phyloP scores from a whole-genome alignment of 345 rosid genomes.

The Laguncularia racemosa region DNA sequence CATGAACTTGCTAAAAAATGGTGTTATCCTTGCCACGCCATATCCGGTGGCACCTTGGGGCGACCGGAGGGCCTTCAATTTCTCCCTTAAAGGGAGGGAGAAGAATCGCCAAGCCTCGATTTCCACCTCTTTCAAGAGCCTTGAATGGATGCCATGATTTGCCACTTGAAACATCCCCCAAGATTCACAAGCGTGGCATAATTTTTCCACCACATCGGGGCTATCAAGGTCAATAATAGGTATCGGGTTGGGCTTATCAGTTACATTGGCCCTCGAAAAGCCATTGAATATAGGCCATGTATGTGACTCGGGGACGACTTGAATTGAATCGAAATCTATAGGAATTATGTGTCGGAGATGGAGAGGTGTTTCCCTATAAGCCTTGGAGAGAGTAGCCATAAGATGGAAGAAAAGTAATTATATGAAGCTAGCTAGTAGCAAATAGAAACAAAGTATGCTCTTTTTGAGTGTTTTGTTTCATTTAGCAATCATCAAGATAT shows the following conservation, averaged over 20 bases:
- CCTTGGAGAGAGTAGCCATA: conserved; percentile 41
- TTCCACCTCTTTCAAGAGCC: conserved; percentile 42
- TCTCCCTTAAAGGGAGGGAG: conserved; percentile 49
- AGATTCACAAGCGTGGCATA: conserved; percentile 51
- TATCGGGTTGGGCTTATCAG: conserved; percentile 13
- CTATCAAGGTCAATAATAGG: conserved; percentile 52
- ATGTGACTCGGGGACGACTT: conserved; percentile 49
- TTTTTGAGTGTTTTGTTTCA: not conserved
- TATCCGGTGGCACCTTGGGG: conserved; percentile 55
- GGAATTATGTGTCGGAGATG: conserved; percentile 42
- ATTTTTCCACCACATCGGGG: conserved; percentile 26
- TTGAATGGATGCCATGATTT: conserved; percentile 49
- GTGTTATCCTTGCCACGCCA: conserved; percentile 62
- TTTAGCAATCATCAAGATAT: too few species aligned
- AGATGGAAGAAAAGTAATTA: too few species aligned
- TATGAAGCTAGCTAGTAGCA: not conserved
- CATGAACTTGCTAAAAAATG: conserved; percentile 63
- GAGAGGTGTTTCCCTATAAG: conserved; percentile 40
- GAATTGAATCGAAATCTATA: conserved; percentile 40
- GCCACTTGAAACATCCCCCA: conserved; percentile 73
- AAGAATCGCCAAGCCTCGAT: conserved; percentile 45
- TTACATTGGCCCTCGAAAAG: not conserved
- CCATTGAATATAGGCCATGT: conserved; percentile 20
- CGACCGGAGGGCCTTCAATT: conserved; percentile 47
- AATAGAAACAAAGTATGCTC: not conserved